phyloP scores from a whole-genome alignment of 768 basidiomycete genomes.

The Pilatotrama ljubarskyi region DNA sequence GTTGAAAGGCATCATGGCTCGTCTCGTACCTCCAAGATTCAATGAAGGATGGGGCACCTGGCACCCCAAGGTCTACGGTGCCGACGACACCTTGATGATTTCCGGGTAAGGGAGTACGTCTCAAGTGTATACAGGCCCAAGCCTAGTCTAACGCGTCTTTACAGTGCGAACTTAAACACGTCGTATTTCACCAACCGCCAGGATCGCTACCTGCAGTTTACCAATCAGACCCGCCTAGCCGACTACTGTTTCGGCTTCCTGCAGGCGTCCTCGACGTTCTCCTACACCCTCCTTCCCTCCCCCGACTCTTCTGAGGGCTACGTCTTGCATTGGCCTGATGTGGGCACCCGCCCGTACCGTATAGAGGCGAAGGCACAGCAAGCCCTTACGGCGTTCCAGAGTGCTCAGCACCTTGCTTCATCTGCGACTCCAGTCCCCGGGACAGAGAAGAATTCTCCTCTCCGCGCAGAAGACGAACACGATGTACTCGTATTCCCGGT shows the following conservation, averaged over 20 bases:
- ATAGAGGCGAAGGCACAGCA: conserved; percentile 61
- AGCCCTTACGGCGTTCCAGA: conserved; percentile 64
- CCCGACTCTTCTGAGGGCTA: conserved; percentile 40
- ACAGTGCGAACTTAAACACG: conserved; percentile 87
- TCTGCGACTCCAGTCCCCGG: conserved; percentile 5
- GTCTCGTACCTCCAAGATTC: conserved; percentile 84
- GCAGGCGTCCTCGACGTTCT: conserved; percentile 64
- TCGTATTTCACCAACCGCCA: conserved; percentile 96
- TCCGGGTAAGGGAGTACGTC: conserved; percentile 69
- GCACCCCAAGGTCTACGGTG: conserved; percentile 96
- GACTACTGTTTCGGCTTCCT: conserved; percentile 86
- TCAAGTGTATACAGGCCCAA: not conserved
- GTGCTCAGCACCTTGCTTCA: conserved; percentile 27
- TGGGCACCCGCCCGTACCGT: conserved; percentile 62
- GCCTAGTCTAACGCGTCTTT: not conserved
- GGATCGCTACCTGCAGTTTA: conserved; percentile 88
- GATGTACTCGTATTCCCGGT: conserved; percentile 71
- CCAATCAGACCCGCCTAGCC: conserved; percentile 58
- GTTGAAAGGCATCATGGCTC: conserved; percentile 70
- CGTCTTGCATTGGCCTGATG: conserved; percentile 65
- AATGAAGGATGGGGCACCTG: conserved; percentile 96
- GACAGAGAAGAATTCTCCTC: not conserved
- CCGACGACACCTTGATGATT: conserved; percentile 89
- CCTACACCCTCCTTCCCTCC: conserved; percentile 55
- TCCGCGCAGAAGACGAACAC: conserved; percentile 23